These are phyloP conservation scores for Plasmopara muralis DNA, from an alignment of 352 stramenopile genomes.

Conservation along the genomic window DNA sequence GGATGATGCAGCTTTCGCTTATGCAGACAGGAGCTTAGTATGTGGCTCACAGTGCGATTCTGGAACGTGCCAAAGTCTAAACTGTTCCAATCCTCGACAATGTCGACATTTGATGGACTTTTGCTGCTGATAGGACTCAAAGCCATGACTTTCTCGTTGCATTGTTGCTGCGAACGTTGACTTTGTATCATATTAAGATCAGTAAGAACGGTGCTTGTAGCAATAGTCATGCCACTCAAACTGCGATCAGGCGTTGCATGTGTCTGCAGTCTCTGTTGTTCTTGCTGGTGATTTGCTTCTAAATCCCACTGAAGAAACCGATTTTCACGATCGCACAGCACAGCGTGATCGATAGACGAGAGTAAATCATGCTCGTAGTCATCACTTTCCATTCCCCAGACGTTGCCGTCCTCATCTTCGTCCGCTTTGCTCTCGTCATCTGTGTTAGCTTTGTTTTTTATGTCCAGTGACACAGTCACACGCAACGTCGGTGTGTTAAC, in stretches of 20 bases:
- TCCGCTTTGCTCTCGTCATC: slow-evolving; percentile 34
- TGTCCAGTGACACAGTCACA: slow-evolving; percentile 10
- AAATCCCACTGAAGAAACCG: slow-evolving; percentile 73
- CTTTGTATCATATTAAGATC: slow-evolving; percentile 19
- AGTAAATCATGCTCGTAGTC: slow-evolving; percentile 65
- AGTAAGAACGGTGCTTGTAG: slow-evolving; percentile 14
- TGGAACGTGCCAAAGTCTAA: slow-evolving; percentile 77
- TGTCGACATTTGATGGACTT: slow-evolving; percentile 70
- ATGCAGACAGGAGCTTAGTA: slow-evolving; percentile 74
- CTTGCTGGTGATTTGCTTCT: slow-evolving; percentile 41
- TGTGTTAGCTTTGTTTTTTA: slow-evolving; percentile 16
- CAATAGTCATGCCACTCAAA: slow-evolving; percentile 5
- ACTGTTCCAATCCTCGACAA: slow-evolving; percentile 72
- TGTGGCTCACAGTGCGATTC: slow-evolving; percentile 79
- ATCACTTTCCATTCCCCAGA: slow-evolving; percentile 72
- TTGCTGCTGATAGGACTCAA: slow-evolving; percentile 52
- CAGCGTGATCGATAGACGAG: slow-evolving; percentile 68
- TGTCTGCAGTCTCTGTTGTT: slow-evolving; percentile 22
- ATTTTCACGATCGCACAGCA: slow-evolving; percentile 77
- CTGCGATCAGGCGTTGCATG: slow-evolving; percentile 8
- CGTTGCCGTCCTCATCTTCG: slow-evolving; percentile 48
- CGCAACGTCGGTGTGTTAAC: slow-evolving; percentile 6
- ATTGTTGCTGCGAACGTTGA: slow-evolving; percentile 13
- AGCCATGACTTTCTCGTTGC: slow-evolving; percentile 37
- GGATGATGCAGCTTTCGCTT: slow-evolving; percentile 77